These are phyloP conservation scores for Aspergillus leporis DNA, from an alignment of 495 filamentous ascomycete species.

Conservation along the genomic window DNA sequence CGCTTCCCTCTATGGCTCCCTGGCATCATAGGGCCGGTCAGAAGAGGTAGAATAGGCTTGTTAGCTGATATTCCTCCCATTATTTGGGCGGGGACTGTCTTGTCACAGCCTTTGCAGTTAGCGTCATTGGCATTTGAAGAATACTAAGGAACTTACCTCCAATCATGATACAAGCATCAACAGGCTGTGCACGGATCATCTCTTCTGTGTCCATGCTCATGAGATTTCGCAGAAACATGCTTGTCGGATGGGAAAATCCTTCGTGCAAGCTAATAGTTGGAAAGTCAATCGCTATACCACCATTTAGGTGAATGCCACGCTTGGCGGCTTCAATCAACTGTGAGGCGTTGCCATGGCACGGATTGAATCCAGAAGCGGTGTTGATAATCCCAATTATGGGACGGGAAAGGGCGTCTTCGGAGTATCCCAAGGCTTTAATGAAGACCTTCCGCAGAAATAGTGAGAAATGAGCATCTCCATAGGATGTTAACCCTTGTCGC, in stretches of 20 bases:
- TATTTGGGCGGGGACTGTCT: constrained; percentile 66
- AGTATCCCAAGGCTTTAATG: constrained; percentile 69
- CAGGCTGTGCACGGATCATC: constrained; percentile 65
- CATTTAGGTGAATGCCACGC: constrained; percentile 60
- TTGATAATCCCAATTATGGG: constrained; percentile 69
- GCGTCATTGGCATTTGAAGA: not conserved
- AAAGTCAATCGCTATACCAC: constrained; percentile 64
- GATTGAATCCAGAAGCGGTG: constrained; percentile 66
- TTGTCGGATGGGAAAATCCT: constrained; percentile 62
- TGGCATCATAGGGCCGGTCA: constrained; percentile 69
- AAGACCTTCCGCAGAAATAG: constrained; percentile 70
- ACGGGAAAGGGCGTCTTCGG: constrained; percentile 63
- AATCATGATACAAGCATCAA: constrained; percentile 64
- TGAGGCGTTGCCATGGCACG: constrained; percentile 66
- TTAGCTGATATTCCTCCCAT: constrained; percentile 73
- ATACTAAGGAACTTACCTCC: constrained; percentile 58
- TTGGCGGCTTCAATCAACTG: constrained; percentile 67
- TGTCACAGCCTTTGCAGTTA: constrained; percentile 55
- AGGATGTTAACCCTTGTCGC: constrained; percentile 61
- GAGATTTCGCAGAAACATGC: constrained; percentile 67
- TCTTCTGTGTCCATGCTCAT: constrained; percentile 77
- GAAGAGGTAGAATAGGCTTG: constrained; percentile 62
- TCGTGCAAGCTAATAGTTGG: constrained; percentile 68
- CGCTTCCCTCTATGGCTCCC: constrained; percentile 58
- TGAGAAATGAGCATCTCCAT: constrained; percentile 69